Base-by-base conservation (phyloP, 305 asterid species). In the Fraxinus baroniana region DNA sequence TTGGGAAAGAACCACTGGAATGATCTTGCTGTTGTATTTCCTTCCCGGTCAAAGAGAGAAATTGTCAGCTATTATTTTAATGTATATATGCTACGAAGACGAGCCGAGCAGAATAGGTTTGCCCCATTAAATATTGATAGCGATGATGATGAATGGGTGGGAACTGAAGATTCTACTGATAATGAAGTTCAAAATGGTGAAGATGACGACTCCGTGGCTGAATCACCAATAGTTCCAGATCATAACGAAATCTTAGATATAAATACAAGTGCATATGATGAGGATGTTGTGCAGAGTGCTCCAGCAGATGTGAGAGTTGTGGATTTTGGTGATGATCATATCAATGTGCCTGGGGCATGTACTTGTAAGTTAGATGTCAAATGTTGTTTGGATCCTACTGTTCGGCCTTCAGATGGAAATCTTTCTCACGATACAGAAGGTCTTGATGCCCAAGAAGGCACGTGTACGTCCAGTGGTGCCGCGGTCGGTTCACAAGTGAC, bases 41-140 rank as follows among this genome's bases (percentile, higher is more conserved):
- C 98, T 60, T 82, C 83, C 17, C 90, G 95, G 28, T 76, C 88
- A 7, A 93, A 81, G 80, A 86, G 39, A 87, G 98, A 95, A 79
- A 74, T 95, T 1, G 86, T 93, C 24, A 91, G 95, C 78, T 95
- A 93, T 85, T 95, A 93, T 78, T 95, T 95, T 85, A 93, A 95
- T 15, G 97, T 95, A 49, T 91, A 90, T 46, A 87, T 93, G 87
- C 94, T 93, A 2, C 86, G 89, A 60, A 91, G 90, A 81, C 89
- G 98, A 33, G 93, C 93, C 0, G 86, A 84, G 76, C 98, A 95
- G 80, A 95, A 95, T 83, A 85, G 98, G 82, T 88, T 90, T 32
- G 79, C 75, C 33, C 33, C 85, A 24, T 79, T 89, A 87, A 89
- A 86, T 39, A 89, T 91, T 37, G 98, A 95, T 74, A 95, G 98